Base-by-base conservation (phyloP, 257 asterid genomes). In the Catharanthus roseus region DNA sequence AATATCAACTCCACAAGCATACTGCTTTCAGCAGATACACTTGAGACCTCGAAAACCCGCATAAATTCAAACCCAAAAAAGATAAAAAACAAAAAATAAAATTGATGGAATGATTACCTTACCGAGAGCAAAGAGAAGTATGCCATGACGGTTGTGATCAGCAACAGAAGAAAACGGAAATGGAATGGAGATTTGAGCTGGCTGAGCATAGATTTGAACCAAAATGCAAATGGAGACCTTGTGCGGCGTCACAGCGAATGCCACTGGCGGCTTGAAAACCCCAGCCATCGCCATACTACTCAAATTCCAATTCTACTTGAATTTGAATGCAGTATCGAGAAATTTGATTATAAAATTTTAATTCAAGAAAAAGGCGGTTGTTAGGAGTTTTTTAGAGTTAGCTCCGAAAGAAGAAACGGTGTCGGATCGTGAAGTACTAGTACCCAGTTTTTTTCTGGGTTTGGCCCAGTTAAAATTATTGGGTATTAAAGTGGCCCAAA, bases 141-240 rank as follows among this genome's bases (percentile, higher is more conserved):
- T 69, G 42, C 95, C 97, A 61, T 91, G 89, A 31, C 89, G 82
- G 73, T 95, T 95, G 84, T 95, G 99, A 79, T 91, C 96, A 19
- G 93, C 73, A 19, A 89, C 85, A 26, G 97, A 91, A 65, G 96
- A 85, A 76, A 95, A 95, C n/a, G 97, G 95, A 70, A 88, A 83
- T 1, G 97, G 96, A 49, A 81, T 70, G 42, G 96, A 80, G 79
- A 47, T 74, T 79, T 91, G 95, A 39, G 93, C 79, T 38, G 91
- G 96, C 71, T 97, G 96, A 66, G 99, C 95, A 79, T 83, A 95
- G 42, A 84, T 84, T 77, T 87, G 95, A 77, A 84, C 83, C 58
- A 95, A 74, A 28, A 89, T 81, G 87, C 99, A 88, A 50, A 91
- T 78, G 53, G 96, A 85, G 70, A 91, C 87, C 82, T 88, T 91